Evolutionary conservation across 2,329 filamentous ascomycete species (phyloP).

Genomic region (Penicillium expansum): DNA sequence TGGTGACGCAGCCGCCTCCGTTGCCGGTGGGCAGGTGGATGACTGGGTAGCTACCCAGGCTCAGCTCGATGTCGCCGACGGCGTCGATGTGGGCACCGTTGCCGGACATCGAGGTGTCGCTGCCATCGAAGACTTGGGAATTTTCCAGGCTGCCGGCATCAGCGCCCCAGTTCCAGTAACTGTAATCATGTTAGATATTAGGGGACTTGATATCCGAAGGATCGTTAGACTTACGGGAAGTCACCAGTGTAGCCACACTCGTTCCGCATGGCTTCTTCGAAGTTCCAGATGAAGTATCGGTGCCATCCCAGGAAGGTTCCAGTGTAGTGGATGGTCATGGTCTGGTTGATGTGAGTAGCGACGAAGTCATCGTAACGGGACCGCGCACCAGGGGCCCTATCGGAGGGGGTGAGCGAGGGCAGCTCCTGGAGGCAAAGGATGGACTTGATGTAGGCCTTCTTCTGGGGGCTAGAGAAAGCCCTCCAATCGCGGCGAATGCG

Average conservation of each 20-base stretch:
- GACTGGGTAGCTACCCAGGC: constrained; percentile 27
- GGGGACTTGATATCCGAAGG: background rate
- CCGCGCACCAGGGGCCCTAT: constrained; percentile 43
- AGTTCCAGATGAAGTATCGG: constrained; percentile 32
- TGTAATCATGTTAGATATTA: background rate
- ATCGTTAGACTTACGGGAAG: constrained; percentile 22
- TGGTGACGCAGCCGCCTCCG: constrained; percentile 38
- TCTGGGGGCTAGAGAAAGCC: constrained; percentile 33
- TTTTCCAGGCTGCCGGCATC: constrained; percentile 37
- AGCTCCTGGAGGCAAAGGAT: constrained; percentile 46
- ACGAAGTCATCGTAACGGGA: constrained; percentile 54
- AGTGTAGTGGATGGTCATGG: constrained; percentile 44
- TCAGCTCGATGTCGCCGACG: constrained; percentile 23
- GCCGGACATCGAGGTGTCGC: constrained; percentile 45
- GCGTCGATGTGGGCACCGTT: constrained; percentile 40
- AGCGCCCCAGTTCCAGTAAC: constrained; percentile 50
- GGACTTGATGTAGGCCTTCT: constrained; percentile 46
- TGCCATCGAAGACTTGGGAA: constrained; percentile 53
- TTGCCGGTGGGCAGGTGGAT: constrained; percentile 42
- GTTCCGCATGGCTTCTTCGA: constrained; percentile 33
- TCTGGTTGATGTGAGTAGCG: constrained; percentile 51
- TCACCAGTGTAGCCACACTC: constrained; percentile 42
- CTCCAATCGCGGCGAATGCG: constrained; percentile 31
- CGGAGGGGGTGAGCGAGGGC: constrained; percentile 36
- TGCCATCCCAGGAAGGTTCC: constrained; percentile 38